phyloP scores from a whole-genome alignment of 768 basidiomycete species.

The Rubroboletus satanas region DNA sequence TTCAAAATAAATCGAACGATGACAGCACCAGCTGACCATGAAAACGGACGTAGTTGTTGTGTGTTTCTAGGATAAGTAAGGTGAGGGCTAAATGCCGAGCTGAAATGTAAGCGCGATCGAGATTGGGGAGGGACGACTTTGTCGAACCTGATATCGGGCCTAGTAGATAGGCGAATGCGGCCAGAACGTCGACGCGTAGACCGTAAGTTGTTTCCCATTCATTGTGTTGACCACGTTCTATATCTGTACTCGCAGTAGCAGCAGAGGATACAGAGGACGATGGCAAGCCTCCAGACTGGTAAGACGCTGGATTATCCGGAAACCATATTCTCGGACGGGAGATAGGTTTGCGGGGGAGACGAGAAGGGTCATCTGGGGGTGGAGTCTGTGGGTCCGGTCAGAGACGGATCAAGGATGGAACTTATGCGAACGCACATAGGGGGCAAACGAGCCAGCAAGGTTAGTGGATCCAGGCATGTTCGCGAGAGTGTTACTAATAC shows the following conservation, averaged over 20 bases:
- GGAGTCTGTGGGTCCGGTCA: constrained; percentile 40
- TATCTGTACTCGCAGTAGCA: constrained; percentile 34
- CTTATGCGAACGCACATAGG: constrained; percentile 44
- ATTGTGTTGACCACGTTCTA: constrained; percentile 43
- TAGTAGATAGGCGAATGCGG: constrained; percentile 60
- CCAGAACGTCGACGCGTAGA: constrained; percentile 62
- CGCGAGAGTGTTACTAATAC: not conserved
- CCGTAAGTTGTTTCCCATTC: constrained; percentile 71
- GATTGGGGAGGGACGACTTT: not conserved
- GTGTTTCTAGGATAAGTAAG: constrained; percentile 69
- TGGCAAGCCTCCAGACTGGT: constrained; percentile 68
- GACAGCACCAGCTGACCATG: constrained; percentile 49
- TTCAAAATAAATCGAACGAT: constrained; percentile 4
- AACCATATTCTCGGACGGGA: constrained; percentile 50
- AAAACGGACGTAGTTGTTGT: constrained; percentile 74
- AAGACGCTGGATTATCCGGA: constrained; percentile 46
- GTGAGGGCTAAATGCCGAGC: constrained; percentile 44
- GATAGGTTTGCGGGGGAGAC: constrained; percentile 13
- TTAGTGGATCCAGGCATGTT: constrained; percentile 1
- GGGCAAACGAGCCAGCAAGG: constrained; percentile 48
- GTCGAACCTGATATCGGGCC: constrained; percentile 70
- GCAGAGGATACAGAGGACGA: constrained; percentile 45
- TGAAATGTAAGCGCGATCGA: not conserved
- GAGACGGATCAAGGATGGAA: not conserved
- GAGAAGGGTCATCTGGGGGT: constrained; percentile 52